phyloP scores from a whole-genome alignment of 306 rosid species.

The Malus orientalis region DNA sequence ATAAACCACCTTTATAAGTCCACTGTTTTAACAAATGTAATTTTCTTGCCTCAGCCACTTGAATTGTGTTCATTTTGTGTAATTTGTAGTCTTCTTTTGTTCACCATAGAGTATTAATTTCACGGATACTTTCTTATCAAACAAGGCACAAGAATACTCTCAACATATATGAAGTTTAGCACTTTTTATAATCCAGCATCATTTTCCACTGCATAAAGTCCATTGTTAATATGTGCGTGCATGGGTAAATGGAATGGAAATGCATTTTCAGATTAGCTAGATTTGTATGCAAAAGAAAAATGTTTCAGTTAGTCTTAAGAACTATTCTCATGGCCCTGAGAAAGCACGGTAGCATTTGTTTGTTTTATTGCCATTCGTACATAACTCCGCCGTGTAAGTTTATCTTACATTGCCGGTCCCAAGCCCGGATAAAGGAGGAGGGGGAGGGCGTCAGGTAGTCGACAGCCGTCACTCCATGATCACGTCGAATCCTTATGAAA shows the following conservation, averaged over 20 bases:
- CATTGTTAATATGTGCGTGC: background rate
- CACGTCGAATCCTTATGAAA: too few relatives aligned
- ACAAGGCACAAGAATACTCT: too few relatives aligned
- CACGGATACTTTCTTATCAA: too few relatives aligned
- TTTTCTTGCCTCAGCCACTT: too few relatives aligned
- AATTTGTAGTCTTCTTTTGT: too few relatives aligned
- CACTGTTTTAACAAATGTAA: background rate
- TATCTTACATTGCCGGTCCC: too few relatives aligned
- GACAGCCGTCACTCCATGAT: too few relatives aligned
- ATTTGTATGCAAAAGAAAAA: background rate
- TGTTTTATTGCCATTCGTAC: background rate
- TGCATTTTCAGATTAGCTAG: background rate
- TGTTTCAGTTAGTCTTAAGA: background rate
- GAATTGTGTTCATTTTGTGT: too few relatives aligned
- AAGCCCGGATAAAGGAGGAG: too few relatives aligned
- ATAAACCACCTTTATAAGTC: background rate
- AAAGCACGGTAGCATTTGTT: background rate
- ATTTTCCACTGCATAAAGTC: background rate
- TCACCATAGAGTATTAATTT: too few relatives aligned
- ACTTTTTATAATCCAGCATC: background rate
- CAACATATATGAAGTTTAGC: background rate
- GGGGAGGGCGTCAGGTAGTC: too few relatives aligned
- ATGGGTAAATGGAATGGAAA: background rate
- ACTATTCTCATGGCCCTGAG: background rate
- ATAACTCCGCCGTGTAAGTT: too few relatives aligned